Percentiles rank a stretch among this genome's conserved stretches.
phyloP scores from a whole-genome alignment of 805 yeast species.

The Geotrichum ghanense region DNA sequence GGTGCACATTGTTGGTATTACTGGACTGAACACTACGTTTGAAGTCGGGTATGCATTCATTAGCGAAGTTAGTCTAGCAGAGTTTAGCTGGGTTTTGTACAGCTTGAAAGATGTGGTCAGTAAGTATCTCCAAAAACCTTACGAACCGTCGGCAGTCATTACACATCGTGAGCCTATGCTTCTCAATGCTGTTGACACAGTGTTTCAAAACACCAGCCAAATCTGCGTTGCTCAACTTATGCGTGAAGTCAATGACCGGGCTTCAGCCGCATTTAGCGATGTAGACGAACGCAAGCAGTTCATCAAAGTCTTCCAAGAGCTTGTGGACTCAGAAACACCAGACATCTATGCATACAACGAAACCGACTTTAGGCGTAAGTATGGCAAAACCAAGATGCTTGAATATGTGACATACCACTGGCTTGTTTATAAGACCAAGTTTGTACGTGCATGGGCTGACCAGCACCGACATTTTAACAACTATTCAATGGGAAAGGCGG shows the following conservation, averaged over 20 bases:
- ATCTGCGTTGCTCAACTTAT: neutral
- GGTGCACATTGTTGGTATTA: constrained; percentile 1
- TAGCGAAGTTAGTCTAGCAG: neutral
- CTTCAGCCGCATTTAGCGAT: neutral
- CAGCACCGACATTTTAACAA: neutral
- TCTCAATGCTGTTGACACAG: neutral
- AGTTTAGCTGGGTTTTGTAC: neutral
- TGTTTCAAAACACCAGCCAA: neutral
- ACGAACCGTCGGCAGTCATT: neutral
- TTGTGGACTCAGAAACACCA: neutral
- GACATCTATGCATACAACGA: neutral
- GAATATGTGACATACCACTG: neutral
- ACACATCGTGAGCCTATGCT: neutral
- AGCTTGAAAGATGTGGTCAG: neutral
- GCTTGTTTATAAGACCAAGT: neutral
- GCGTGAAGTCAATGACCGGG: neutral
- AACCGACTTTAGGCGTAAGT: neutral
- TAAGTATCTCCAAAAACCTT: neutral
- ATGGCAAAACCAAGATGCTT: neutral
- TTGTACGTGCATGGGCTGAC: neutral
- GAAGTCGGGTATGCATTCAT: neutral
- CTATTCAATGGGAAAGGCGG: neutral
- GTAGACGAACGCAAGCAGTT: neutral
- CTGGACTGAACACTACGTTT: neutral
- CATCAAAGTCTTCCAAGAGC: neutral